phyloP scores from a whole-genome alignment of 2,329 filamentous ascomycete species.

The Cryphonectria naterciae region DNA sequence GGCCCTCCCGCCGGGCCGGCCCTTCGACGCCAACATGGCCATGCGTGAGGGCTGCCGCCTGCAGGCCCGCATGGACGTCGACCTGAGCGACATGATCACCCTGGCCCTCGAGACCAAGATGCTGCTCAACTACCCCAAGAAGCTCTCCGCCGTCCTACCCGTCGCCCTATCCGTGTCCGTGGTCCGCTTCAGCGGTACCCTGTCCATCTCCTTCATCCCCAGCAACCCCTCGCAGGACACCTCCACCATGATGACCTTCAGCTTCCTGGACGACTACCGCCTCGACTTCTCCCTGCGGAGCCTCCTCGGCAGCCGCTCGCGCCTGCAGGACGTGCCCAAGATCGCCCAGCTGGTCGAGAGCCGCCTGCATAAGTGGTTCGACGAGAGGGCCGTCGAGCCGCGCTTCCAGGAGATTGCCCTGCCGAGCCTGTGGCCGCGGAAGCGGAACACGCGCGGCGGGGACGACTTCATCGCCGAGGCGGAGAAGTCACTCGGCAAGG shows the following conservation, averaged over 20 bases:
- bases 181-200: slow-evolving; percentile 90
- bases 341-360: slow-evolving; percentile 84
- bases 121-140: slow-evolving; percentile 91
- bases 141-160: slow-evolving; percentile 83
- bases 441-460: slow-evolving; percentile 79
- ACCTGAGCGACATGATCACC: slow-evolving; percentile 94
- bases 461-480: slow-evolving; percentile 59
- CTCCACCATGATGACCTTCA: slow-evolving; percentile 90
- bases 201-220: slow-evolving; percentile 92
- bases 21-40: slow-evolving; percentile 56
- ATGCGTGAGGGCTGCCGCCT: slow-evolving; percentile 72
- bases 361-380: slow-evolving; percentile 83
- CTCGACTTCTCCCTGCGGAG: slow-evolving; percentile 82
- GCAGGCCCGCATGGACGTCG: slow-evolving; percentile 95
- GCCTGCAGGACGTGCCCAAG: slow-evolving; percentile 84
- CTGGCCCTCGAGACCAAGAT: slow-evolving; percentile 93
- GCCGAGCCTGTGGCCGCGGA: slow-evolving; percentile 81
- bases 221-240: slow-evolving; percentile 68
- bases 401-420: slow-evolving; percentile 86
- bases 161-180: slow-evolving; percentile 91
- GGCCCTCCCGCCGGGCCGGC: slow-evolving; percentile 54
- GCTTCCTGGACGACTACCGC: slow-evolving; percentile 87
- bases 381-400: slow-evolving; percentile 83
- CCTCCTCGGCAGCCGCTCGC: slow-evolving; percentile 76
- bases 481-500: slow-evolving; percentile 53